Conservation (phyloP, 495 filamentous ascomycete genomes). For the Penicillium parvum region DNA sequence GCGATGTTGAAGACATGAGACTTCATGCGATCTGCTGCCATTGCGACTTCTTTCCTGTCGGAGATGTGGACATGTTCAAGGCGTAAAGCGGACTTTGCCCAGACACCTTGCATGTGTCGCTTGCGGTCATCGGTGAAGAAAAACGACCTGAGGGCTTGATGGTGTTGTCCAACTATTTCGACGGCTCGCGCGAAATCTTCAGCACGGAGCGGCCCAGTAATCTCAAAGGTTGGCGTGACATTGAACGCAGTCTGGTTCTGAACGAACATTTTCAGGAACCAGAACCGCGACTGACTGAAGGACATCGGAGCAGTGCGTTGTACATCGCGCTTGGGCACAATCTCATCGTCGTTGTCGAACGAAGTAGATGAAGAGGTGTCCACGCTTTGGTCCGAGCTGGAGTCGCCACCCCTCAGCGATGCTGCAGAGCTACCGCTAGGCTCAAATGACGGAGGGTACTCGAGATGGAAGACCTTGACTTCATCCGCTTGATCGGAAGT, state of each 20-base stretch:
- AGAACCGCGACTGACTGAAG: slow-evolving; percentile 35
- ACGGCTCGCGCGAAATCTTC: slow-evolving; percentile 31
- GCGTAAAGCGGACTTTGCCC: slow-evolving; percentile 11
- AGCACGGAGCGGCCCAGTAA: slow-evolving; percentile 16
- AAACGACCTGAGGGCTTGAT: slow-evolving; percentile 43
- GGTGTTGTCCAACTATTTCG: slow-evolving; percentile 21
- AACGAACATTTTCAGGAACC: slow-evolving; percentile 10
- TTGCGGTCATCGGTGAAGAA: slow-evolving; percentile 26
- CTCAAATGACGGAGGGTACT: not conserved
- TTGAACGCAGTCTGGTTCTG: slow-evolving; percentile 12
- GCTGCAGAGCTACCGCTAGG: slow-evolving; percentile 7
- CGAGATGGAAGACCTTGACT: slow-evolving; percentile 2
- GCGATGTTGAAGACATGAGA: slow-evolving; percentile 28
- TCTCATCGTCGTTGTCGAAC: not conserved
- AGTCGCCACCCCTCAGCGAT: slow-evolving; percentile 12
- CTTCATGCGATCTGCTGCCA: slow-evolving; percentile 11
- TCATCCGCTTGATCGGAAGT: not conserved
- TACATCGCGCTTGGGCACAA: not conserved
- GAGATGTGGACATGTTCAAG: slow-evolving; percentile 15
- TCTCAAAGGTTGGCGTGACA: slow-evolving; percentile 14
- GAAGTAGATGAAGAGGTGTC: slow-evolving; percentile 10
- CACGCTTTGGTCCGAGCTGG: slow-evolving; percentile 12
- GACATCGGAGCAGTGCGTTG: slow-evolving; percentile 23
- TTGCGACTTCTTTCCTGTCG: slow-evolving; percentile 9
- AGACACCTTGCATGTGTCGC: slow-evolving; percentile 20